phyloP scores from a whole-genome alignment of 208 protist genomes.

The Endotrypanum monterogeii region DNA sequence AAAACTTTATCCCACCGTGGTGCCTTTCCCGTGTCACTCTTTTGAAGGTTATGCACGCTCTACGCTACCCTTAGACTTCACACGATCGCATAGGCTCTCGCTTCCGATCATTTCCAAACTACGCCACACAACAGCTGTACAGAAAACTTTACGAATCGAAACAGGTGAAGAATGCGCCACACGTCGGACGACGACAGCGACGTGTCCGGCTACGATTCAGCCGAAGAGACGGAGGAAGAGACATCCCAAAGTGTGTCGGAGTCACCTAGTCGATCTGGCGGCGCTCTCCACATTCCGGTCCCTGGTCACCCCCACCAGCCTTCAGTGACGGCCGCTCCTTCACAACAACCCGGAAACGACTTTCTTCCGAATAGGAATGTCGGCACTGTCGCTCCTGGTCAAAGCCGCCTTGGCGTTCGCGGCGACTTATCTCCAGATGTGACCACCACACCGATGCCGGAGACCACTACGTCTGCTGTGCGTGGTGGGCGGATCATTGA shows the following conservation, averaged over 20 bases:
- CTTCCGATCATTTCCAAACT: background rate
- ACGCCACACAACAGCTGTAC: background rate
- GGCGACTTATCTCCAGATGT: slow-evolving; percentile 5
- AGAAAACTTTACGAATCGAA: background rate
- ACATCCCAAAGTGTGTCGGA: slow-evolving; percentile 3
- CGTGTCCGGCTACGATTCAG: slow-evolving; percentile 25
- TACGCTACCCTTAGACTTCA: background rate
- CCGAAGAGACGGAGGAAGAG: slow-evolving; percentile 22
- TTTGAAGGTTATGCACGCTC: background rate
- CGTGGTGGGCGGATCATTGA: slow-evolving; percentile 43
- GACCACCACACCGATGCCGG: slow-evolving; percentile 5
- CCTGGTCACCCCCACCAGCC: background rate
- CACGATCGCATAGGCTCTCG: background rate
- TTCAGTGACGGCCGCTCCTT: background rate
- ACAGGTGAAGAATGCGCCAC: slow-evolving; percentile 11
- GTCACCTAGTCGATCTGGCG: background rate
- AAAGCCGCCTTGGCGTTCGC: background rate
- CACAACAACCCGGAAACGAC: background rate
- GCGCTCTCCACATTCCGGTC: slow-evolving; percentile 19
- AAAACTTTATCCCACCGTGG: background rate
- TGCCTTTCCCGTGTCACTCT: background rate
- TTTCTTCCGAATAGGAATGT: slow-evolving; percentile 1
- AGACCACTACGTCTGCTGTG: slow-evolving; percentile 5
- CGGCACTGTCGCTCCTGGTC: background rate
- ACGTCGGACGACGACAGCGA: slow-evolving; percentile 23